Evolutionary conservation across 768 basidiomycete genomes (phyloP), one percentile per base, ranked within the genome.

Genomic region (Lactarius akahatsu): DNA sequence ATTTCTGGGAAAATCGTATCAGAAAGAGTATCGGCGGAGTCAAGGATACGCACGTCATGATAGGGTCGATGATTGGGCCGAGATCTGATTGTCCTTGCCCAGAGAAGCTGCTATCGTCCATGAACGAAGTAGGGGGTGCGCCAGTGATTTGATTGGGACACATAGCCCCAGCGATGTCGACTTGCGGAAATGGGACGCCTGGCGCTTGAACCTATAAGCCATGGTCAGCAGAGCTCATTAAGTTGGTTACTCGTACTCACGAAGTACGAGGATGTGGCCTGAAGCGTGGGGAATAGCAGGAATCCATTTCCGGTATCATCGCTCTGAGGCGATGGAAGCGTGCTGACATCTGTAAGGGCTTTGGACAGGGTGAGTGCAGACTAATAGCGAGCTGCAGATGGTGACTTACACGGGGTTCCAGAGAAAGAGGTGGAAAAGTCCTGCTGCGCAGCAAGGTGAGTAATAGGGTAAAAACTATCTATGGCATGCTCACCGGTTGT

Each of bases 321-420:
- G 20, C 43, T 45, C 20, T 45, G 43, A 3, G 20, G 43, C 20
- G 43, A n/a, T 10, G 43, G 43, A 1, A 45, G 4, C 3, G 43
- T 4, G 9, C 43, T n/a, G 20, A n/a, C 3, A 18, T 45, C 20
- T 45, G 43, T n/a, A 8, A n/a, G 9, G 9, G 43, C 43, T 45
- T 45, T 45, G 43, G 20, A 41, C 8, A 8, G 2, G 20, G 43
- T 45, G 9, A 45, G 20, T 4, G 8, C 43, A 10, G 3, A 45
- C 43, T 8, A n/a, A 3, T 9, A 0, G 43, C 20, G 2, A 0
- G 20, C 5, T 9, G 43, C 0, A n/a, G 20, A 5, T 3, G 43
- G 8, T 8, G 43, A 10, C 43, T 10, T 45, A 45, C 43, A 10
- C 0, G 43, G 43, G 3, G 43, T 45, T 0, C 9, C 43, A 3